A percentile compares a stretch with the other conserved stretches of the same genome.
phyloP scores from a whole-genome alignment of 2,329 filamentous ascomycete genomes.

The Zymoseptoria tritici region DNA sequence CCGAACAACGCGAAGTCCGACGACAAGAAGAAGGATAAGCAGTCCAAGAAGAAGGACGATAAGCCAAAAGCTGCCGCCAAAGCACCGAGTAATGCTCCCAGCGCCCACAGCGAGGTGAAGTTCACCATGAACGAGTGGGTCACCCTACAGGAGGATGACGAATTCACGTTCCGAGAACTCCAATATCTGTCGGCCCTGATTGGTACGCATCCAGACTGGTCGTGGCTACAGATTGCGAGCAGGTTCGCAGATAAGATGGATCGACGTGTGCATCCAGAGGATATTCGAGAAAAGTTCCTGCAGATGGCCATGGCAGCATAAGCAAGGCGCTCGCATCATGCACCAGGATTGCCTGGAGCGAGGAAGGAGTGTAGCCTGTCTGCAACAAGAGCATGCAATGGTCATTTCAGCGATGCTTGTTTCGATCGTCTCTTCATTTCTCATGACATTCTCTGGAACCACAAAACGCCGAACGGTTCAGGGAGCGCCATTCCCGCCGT shows the following conservation, averaged over 20 bases:
- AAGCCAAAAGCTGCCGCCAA: slow-evolving; percentile 10
- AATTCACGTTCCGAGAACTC: slow-evolving; percentile 34
- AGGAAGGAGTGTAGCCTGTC: neutral
- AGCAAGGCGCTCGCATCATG: neutral
- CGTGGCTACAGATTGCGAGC: slow-evolving; percentile 42
- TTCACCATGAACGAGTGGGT: slow-evolving; percentile 27
- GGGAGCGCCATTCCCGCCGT: too few relatives aligned
- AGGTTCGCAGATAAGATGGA: slow-evolving; percentile 46
- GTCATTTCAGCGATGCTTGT: neutral
- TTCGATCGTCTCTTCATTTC: neutral
- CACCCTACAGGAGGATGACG: slow-evolving; percentile 27
- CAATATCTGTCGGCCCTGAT: slow-evolving; percentile 39
- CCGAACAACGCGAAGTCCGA: slow-evolving; percentile 6
- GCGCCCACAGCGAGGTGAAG: slow-evolving; percentile 14
- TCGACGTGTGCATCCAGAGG: slow-evolving; percentile 36
- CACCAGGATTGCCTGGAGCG: neutral
- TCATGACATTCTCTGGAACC: neutral
- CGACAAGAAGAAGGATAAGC: slow-evolving; percentile 18
- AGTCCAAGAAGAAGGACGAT: slow-evolving; percentile 5
- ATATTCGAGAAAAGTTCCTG: slow-evolving; percentile 38
- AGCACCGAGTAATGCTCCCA: slow-evolving; percentile 8
- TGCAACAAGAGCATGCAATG: neutral
- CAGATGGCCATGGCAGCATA: slow-evolving; percentile 13
- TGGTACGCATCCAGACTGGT: slow-evolving; percentile 32
- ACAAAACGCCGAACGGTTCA: neutral